Evolutionary conservation across 1,284 basidiomycete genomes (phyloP).

Genomic region (Sanghuangporus weigelae): DNA sequence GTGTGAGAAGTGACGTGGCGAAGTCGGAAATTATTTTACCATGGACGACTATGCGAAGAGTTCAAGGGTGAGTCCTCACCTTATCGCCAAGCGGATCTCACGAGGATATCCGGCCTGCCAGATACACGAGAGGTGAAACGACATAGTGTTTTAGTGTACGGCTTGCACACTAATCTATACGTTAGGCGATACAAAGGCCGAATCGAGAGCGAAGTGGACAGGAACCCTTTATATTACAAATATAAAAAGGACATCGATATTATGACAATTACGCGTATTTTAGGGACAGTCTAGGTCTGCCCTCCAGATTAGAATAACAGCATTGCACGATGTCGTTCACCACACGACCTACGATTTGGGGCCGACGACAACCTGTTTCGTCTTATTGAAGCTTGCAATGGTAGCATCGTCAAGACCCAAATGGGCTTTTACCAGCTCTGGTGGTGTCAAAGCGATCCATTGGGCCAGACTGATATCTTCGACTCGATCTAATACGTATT

Average conservation of each 20-base stretch:
- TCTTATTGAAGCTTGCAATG: conserved; percentile 48
- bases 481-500: conserved; percentile 38
- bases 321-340: neutral
- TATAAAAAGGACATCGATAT: neutral
- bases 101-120: too few species aligned
- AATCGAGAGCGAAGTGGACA: neutral
- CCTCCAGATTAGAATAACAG: too few species aligned
- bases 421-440: conserved; percentile 57
- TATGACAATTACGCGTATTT: neutral
- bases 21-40: too few species aligned
- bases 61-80: too few species aligned
- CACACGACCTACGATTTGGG: conserved; percentile 12
- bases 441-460: conserved; percentile 65
- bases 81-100: too few species aligned
- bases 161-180: too few species aligned
- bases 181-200: too few species aligned
- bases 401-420: conserved; percentile 49
- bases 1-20: too few species aligned
- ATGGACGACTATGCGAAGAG: too few species aligned
- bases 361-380: conserved; percentile 47
- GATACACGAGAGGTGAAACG: too few species aligned
- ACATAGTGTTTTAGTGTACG: too few species aligned
- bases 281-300: neutral
- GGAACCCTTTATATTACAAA: neutral
- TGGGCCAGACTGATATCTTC: conserved; percentile 62